Base-by-base conservation (phyloP, 2,329 filamentous ascomycete genomes). In the Cercospora sesami region DNA sequence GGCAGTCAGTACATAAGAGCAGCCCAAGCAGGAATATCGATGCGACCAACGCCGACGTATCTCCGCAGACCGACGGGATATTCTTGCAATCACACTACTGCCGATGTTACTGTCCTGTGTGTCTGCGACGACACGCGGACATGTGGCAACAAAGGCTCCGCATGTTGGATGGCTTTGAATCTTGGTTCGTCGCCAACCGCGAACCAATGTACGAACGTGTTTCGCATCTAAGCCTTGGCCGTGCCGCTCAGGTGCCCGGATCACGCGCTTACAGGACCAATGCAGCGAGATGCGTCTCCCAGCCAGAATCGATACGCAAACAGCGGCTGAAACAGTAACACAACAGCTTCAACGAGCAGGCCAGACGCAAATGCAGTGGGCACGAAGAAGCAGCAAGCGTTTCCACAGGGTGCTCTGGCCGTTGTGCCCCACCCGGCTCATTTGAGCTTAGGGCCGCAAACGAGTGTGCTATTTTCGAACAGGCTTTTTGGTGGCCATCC, bases 401-500 rank as follows among this genome's bases (percentile, higher is more conserved):
- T 58, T 23, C 62, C 51, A 36, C 45, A n/a, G 48, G 51, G 31
- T 21, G 51, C 30, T 64, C 62, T 64, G 45, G 62, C 62, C 62
- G 51, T 55, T 33, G 62, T 57, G 62, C 33, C 62, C 62, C 62
- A 58, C 62, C 18, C 51, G 48, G 62, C 62, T 58, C 33, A 33
- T 53, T 64, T 42, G 48, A 42, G 61, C 26, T 33, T 36, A 57
- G 28, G 12, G 28, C 48, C 18, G 48, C 61, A 62, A 51, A 62
- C 60, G 60, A 62, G 60, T 30, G 39, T 62, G 36, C 60, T 62
- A 62, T 62, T 59, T 59, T 59, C 26, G 55, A 62, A 55, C 61
- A 55, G 61, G 30, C 48, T 64, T 64, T 55, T 33, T 57, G 55
- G 28, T 58, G 48, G 61, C 51, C 18, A 64, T 57, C 51, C 48